phyloP scores from a whole-genome alignment of 2,329 filamentous ascomycete species.

The Aspergillus sp. region DNA sequence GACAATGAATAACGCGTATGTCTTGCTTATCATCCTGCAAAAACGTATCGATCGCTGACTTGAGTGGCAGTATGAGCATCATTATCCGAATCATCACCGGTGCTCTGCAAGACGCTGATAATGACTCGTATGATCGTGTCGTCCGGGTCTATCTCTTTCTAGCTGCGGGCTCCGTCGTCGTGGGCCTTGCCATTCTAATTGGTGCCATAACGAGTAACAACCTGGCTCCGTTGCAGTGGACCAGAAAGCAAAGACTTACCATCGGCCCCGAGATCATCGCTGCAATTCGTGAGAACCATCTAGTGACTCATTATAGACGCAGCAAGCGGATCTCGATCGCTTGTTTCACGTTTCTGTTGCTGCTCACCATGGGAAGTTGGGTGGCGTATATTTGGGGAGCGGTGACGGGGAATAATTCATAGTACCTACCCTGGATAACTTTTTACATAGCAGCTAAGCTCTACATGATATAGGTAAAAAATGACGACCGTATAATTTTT shows the following conservation, averaged over 20 bases:
- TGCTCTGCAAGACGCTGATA: slow-evolving; percentile 58
- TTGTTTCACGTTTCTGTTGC: slow-evolving; percentile 46
- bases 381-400: slow-evolving; percentile 62
- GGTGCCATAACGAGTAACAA: slow-evolving; percentile 42
- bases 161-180: slow-evolving; percentile 49
- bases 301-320: slow-evolving; percentile 35
- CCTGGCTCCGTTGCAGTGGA: slow-evolving; percentile 58
- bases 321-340: slow-evolving; percentile 45
- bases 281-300: slow-evolving; percentile 43
- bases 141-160: slow-evolving; percentile 58
- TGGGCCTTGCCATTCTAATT: slow-evolving; percentile 43
- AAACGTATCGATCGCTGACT: background rate
- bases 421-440: background rate
- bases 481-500: background rate
- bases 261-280: slow-evolving; percentile 47
- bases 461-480: background rate
- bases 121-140: slow-evolving; percentile 57
- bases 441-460: too few relatives aligned
- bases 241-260: slow-evolving; percentile 51
- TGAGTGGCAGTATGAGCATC: slow-evolving; percentile 54
- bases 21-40: background rate
- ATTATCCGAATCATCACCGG: slow-evolving; percentile 59
- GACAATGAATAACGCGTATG: slow-evolving; percentile 58
- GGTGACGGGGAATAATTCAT: slow-evolving; percentile 52
- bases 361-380: slow-evolving; percentile 51